Conservation (phyloP, 495 filamentous ascomycete species). For the Annulohypoxylon moriforme region DNA sequence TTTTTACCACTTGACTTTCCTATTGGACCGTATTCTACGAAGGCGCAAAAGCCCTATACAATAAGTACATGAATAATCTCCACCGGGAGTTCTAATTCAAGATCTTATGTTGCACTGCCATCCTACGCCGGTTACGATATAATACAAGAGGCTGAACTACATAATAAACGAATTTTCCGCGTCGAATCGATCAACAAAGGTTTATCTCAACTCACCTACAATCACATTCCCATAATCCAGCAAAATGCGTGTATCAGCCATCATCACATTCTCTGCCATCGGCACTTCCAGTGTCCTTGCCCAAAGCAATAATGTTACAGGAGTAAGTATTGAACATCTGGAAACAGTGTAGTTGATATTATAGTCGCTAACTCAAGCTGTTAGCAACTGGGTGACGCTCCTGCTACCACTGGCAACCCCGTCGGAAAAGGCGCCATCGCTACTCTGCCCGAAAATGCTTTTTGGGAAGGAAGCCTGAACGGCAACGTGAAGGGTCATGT, state of each 20-base stretch:
- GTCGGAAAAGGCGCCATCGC: conserved; percentile 68
- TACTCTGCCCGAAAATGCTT: conserved; percentile 64
- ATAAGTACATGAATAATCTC: conserved; percentile 20
- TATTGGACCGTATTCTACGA: background rate
- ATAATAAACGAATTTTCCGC: conserved; percentile 14
- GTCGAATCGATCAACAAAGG: conserved; percentile 12
- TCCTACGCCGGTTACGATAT: conserved; percentile 13
- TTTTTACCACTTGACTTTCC: conserved; percentile 13
- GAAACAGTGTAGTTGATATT: conserved; percentile 2
- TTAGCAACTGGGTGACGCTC: conserved; percentile 64
- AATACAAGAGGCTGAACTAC: conserved; percentile 15
- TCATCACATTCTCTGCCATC: conserved; percentile 53
- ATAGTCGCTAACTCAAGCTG: conserved; percentile 36
- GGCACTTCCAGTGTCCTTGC: conserved; percentile 55
- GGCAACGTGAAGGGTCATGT: conserved; percentile 72
- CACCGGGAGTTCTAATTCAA: conserved; percentile 12
- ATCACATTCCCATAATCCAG: background rate
- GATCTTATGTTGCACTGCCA: conserved; percentile 2
- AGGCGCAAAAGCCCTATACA: conserved; percentile 4
- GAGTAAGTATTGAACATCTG: conserved; percentile 45
- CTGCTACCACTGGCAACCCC: conserved; percentile 72
- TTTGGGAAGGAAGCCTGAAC: conserved; percentile 60
- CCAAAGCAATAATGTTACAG: conserved; percentile 48
- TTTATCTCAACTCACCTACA: background rate
- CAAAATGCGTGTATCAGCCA: conserved; percentile 56